A percentile compares a stretch with the other conserved stretches of the same genome.
phyloP scores from a whole-genome alignment of 2,329 filamentous ascomycete species.

The Calonectria montana region DNA sequence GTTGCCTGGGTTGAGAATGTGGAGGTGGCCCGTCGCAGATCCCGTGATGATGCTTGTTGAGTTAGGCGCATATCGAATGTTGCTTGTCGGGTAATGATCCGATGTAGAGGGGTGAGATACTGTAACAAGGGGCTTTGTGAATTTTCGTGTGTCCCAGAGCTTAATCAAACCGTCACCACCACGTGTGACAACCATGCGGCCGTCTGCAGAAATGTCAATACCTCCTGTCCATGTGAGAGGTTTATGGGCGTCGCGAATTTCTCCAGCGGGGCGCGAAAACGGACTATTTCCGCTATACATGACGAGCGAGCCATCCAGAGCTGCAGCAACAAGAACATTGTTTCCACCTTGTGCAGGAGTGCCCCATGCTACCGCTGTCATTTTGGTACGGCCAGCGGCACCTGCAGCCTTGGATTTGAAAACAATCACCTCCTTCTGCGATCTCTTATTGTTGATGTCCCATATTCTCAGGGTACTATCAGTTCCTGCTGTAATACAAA shows the following conservation, averaged over 20 bases:
- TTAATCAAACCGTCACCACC: constrained; percentile 95
- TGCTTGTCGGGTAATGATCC: constrained; percentile 83
- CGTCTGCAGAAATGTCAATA: constrained; percentile 90
- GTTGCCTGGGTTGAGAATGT: constrained; percentile 94
- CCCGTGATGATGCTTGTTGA: constrained; percentile 89
- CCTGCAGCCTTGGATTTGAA: constrained; percentile 94
- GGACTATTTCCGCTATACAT: constrained; percentile 95
- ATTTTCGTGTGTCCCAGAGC: constrained; percentile 96
- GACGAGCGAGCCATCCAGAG: constrained; percentile 87
- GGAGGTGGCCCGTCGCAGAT: constrained; percentile 84
- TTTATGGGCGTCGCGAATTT: constrained; percentile 85
- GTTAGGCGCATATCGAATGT: constrained; percentile 90
- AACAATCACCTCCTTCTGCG: constrained; percentile 93
- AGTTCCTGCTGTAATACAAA: constrained; percentile 91
- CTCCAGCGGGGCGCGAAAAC: constrained; percentile 82
- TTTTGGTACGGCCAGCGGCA: constrained; percentile 88
- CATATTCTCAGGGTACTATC: constrained; percentile 97
- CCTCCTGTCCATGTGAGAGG: constrained; percentile 91
- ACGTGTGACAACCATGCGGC: constrained; percentile 88
- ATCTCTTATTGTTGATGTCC: constrained; percentile 92
- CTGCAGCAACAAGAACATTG: constrained; percentile 83
- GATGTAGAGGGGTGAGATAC: constrained; percentile 85
- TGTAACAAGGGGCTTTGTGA: constrained; percentile 88
- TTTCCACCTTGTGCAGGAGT: constrained; percentile 79
- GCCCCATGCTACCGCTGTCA: constrained; percentile 94